Evolutionary conservation across 768 basidiomycete genomes (phyloP).

Genomic region (Trametes punicea): DNA sequence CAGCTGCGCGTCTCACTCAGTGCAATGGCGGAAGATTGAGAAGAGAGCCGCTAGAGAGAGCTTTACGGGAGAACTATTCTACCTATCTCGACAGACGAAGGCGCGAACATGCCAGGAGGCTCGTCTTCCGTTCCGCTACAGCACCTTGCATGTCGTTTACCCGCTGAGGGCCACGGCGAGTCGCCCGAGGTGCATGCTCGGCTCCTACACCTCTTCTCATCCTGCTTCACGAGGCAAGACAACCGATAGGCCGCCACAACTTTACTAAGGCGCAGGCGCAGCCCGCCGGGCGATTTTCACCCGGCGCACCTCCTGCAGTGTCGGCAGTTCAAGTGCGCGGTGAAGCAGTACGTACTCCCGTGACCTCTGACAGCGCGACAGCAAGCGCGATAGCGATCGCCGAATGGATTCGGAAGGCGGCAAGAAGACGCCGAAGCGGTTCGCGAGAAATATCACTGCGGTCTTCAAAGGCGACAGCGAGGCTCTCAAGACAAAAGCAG

Average conservation of each 20-base stretch:
- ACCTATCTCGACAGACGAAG: too few relatives aligned
- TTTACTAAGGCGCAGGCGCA: constrained; percentile 76
- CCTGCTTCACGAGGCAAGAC: constrained; percentile 59
- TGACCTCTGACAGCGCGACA: constrained; percentile 78
- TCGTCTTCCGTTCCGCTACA: too few relatives aligned
- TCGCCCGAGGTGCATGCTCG: too few relatives aligned
- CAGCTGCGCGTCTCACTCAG: too few relatives aligned
- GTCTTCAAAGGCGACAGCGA: constrained; percentile 59
- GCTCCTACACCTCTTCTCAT: constrained; percentile 66
- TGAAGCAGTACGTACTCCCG: constrained; percentile 66
- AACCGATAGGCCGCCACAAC: constrained; percentile 62
- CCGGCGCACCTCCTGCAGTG: constrained; percentile 67
- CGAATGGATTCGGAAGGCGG: constrained; percentile 65
- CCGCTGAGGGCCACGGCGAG: too few relatives aligned
- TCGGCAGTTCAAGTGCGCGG: constrained; percentile 54
- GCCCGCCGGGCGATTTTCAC: constrained; percentile 68
- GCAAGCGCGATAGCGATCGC: constrained; percentile 66
- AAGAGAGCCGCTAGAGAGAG: too few relatives aligned
- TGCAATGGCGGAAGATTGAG: too few relatives aligned
- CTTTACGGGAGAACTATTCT: too few relatives aligned
- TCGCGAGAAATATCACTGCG: constrained; percentile 76
- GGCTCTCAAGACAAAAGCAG: constrained; percentile 54
- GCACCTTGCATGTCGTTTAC: too few relatives aligned
- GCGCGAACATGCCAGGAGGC: too few relatives aligned
- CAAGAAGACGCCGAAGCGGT: constrained; percentile 60